Evolutionary conservation across 2,329 filamentous ascomycete species (phyloP), one percentile per base, ranked within the genome.

Genomic region (Parascedosporium putredinis): DNA sequence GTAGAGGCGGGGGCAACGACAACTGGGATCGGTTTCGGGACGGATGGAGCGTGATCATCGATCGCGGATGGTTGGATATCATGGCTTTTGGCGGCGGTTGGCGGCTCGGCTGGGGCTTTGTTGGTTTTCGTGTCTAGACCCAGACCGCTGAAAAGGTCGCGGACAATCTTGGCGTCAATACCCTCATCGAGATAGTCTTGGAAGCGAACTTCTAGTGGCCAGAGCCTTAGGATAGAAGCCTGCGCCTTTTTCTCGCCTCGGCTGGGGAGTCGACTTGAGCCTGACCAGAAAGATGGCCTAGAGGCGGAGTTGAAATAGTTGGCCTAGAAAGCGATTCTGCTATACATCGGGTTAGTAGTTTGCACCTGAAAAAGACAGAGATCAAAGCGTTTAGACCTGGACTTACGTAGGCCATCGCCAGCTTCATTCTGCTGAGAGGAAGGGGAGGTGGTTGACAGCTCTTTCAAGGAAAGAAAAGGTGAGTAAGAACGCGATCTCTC

Each of bases 111-210:
- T 9, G 12, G 33, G 5, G 51, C 20, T 6, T 43, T 44, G 23
- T 61, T 55, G 47, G 52, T 25, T 24, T 45, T 50, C n/a, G 70
- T 67, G 27, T 75, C 71, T 3, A 89, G 71, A 3, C 82, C 81
- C 3, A 93, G 67, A 18, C 88, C 82, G 23, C 73, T 68, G 57
- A 89, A 93, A 1, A 93, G 70, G 25, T 68, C 63, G 50, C 73
- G 75, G 31, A 95, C 66, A 9, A 88, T 60, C 1, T 64, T 64
- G 31, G 76, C 71, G 56, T 89, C 77, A 38, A 91, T 74, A 1
- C 87, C 85, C 62, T 91, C 85, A 9, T 80, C 73, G 10, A 90
- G 69, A 51, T 91, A 83, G 52, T 87, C 76, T 50, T 84, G 74
- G 59, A 83, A 95, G 18, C 79, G 79, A 51, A 94, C 79, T 45